Base-by-base conservation (phyloP, 148 eudicot genomes). In the Rhododendron mucronatum region DNA sequence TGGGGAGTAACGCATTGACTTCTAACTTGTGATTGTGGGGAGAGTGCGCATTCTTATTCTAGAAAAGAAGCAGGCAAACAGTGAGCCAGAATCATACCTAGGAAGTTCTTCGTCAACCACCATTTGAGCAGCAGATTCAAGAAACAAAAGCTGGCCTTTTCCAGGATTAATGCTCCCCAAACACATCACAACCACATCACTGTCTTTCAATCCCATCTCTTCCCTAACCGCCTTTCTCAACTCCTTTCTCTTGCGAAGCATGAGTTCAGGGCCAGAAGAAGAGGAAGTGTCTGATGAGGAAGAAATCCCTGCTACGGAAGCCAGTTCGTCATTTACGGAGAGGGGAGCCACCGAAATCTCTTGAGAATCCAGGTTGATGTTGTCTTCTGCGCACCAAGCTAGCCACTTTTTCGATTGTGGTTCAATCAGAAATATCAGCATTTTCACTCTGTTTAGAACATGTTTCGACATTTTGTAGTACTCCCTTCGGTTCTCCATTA, bases 401-500 rank as follows among this genome's bases (percentile, higher is more conserved):
- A 93, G 82, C 99, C 99, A 97, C 90, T 94, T 95, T 69, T 93
- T 94, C 51, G 96, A 94, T 91, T 97, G 99, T 80, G 87, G 86
- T 85, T 97, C 93, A 39, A 98, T 93, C 75, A 97, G 96, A 86
- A 97, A 97, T 78, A 93, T 91, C 37, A 97, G 87, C 94, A 91
- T 94, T 88, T 95, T 95, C 59, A 95, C 98, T 71, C 92, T 93
- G 91, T 92, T 94, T 84, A 97, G 94, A 80, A 91, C 85, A 79
- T 51, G 91, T 90, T 93, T 95, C 82, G 99, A 92, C 41, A 96
- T 94, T 61, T 95, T 89, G 87, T 95, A 97, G 90, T 97, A 97
- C 84, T 94, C 98, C 75, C 92, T 92, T 28, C 98, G 91, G 88
- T 97, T 97, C 93, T 97, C 99, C 99, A 97, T 97, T 91, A 97